Percentiles rank a stretch among this genome's conserved stretches.
phyloP scores from a whole-genome alignment of 139 green algal species.

The Ostreobium quekettii region DNA sequence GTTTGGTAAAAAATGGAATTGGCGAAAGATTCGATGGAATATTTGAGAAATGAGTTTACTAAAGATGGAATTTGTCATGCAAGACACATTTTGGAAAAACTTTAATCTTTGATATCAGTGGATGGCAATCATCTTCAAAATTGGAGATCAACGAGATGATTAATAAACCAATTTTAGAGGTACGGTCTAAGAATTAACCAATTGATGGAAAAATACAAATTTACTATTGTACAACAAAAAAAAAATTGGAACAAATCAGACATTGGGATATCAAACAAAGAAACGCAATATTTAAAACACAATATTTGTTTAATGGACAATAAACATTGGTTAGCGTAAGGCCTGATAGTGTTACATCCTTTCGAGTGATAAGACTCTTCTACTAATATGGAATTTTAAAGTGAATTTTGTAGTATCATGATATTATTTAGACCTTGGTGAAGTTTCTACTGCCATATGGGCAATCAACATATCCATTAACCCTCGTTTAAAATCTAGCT shows the following conservation, averaged over 20 bases:
- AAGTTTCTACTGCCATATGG: constrained; percentile 1
- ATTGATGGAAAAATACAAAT: background rate
- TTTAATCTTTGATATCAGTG: background rate
- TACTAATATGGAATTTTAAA: constrained; percentile 4
- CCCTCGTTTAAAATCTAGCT: too few relatives aligned
- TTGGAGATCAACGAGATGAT: background rate
- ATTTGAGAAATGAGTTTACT: too few relatives aligned
- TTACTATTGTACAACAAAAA: background rate
- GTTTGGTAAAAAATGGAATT: too few relatives aligned
- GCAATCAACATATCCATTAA: too few relatives aligned
- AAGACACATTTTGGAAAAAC: background rate
- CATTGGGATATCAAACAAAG: background rate
- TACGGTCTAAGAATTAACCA: background rate
- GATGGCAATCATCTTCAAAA: background rate
- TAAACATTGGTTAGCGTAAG: background rate
- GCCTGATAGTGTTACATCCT: background rate
- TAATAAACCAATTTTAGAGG: constrained; percentile 7
- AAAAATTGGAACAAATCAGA: background rate
- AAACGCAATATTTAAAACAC: too few relatives aligned
- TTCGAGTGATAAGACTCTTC: background rate
- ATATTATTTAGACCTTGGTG: background rate
- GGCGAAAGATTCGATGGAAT: too few relatives aligned
- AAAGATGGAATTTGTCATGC: background rate
- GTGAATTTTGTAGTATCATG: background rate
- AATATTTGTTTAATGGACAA: background rate